Percentiles rank a stretch among this genome's conserved stretches.
Evolutionary conservation across 202 grass and related monocot species (phyloP).

Genomic region (Carex arenaria): DNA sequence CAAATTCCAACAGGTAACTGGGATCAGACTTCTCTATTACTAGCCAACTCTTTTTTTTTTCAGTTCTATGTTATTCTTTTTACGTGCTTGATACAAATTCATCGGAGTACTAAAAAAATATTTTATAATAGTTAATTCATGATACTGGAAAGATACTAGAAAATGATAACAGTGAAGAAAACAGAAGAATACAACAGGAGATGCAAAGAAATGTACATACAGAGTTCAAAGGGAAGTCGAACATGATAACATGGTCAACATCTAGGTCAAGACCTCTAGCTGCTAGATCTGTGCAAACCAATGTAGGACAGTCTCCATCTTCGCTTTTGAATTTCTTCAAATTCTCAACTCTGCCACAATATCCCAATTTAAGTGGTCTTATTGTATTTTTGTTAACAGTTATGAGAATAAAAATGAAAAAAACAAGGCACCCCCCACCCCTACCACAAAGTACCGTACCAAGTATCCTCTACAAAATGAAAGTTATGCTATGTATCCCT

Average conservation of each 20-base stretch:
- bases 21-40: neutral
- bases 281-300: conserved; percentile 93
- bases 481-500: neutral
- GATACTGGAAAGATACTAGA: neutral
- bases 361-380: neutral
- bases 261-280: conserved; percentile 90
- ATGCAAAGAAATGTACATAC: conserved; percentile 37
- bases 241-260: conserved; percentile 99
- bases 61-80: neutral
- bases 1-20: neutral
- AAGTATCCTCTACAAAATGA: neutral
- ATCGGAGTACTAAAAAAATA: neutral
- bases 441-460: neutral
- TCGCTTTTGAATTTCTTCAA: conserved; percentile 96
- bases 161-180: neutral
- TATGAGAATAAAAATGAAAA: neutral
- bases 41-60: neutral
- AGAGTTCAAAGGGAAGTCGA: conserved; percentile 91
- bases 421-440: neutral
- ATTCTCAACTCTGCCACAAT: conserved; percentile 74
- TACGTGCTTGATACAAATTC: neutral
- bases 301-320: conserved; percentile 91
- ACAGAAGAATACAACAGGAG: neutral
- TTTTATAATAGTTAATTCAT: neutral
- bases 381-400: neutral